Conservation (phyloP, 179 eudicot species). For the Corrigiola litoralis region DNA sequence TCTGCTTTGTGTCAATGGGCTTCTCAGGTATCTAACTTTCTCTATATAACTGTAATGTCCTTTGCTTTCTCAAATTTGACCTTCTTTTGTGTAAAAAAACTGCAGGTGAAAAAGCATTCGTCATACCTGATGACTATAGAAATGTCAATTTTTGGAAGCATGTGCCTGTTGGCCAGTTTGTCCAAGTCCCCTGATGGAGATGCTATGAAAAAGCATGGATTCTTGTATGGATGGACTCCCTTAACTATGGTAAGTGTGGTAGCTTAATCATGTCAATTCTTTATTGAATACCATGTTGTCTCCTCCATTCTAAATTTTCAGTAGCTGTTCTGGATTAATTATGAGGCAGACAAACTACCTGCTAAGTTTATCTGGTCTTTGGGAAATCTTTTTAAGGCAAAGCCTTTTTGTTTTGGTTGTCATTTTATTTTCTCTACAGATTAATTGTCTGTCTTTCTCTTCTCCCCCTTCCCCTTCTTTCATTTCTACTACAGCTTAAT, state of each 20-base stretch:
- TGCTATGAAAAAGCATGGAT: conserved; percentile 72
- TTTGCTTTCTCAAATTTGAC: background rate
- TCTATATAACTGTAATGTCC: background rate
- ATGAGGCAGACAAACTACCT: background rate
- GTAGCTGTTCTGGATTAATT: background rate
- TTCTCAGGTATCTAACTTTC: conserved; percentile 65
- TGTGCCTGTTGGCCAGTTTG: conserved; percentile 78
- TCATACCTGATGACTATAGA: conserved; percentile 95
- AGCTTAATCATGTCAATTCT: background rate
- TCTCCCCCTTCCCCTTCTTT: too few relatives aligned
- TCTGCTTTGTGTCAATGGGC: conserved; percentile 99
- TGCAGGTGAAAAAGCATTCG: conserved; percentile 81
- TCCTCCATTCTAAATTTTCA: too few relatives aligned
- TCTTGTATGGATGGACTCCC: conserved; percentile 81
- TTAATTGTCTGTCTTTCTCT: too few relatives aligned
- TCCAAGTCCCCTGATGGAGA: conserved; percentile 85
- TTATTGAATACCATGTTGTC: too few relatives aligned
- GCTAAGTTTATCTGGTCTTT: background rate
- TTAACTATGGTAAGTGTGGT: conserved; percentile 80
- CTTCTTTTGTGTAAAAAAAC: background rate
- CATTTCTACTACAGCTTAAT: too few relatives aligned
- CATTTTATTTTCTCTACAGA: too few relatives aligned
- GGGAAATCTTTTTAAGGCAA: background rate
- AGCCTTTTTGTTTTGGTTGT: background rate
- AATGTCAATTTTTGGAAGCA: conserved; percentile 88